Base-by-base conservation (phyloP, 2,329 filamentous ascomycete genomes). In the Colletotrichum incanum region DNA sequence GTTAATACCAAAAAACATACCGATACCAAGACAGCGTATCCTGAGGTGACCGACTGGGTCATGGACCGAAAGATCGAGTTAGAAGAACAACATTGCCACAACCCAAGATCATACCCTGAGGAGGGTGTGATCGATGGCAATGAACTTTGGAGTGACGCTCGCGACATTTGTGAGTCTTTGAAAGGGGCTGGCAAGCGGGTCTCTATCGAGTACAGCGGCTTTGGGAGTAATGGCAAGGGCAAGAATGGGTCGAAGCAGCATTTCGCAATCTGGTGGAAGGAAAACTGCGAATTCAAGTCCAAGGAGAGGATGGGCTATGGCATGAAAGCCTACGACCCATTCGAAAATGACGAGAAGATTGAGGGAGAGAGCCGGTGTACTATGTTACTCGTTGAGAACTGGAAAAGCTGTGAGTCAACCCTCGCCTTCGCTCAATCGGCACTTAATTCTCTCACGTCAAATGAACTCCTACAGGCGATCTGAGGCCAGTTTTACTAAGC, bases 351-450 rank as follows among this genome's bases (percentile, higher is more conserved):
- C 5, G 31, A 49, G 34, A 8, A 14, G 11, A 9, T 41, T 11
- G 31, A 47, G 3, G 39, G 49, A 1, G n/a, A 41, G 16, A 54
- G 54, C 11, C 31, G 59, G 59, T 68, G 59, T 9, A 47, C n/a
- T 28, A 16, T 16, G n/a, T 3, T 64, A 2, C 5, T 58, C 1
- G 3, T 5, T 14, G 39, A 23, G n/a, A 68, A 56, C 14, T 64
- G 66, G 66, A 34, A 56, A 7, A 18, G 18, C 0, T 68, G 59
- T 68, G 18, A 64, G 66, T 64, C 39, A 31, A 55, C 3, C 28
- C 8, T 37, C 5, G 28, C 31, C 28, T 9, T 20, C 18, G 1
- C 18, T 37, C 28, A 5, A 37, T 39, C 8, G 14, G 45, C 20
- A 11, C 6, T 12, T 8, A 6, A 16, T 23, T 37, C 23, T 39